Conservation (phyloP, 768 basidiomycete genomes). For the Fomitopsis serialis region DNA sequence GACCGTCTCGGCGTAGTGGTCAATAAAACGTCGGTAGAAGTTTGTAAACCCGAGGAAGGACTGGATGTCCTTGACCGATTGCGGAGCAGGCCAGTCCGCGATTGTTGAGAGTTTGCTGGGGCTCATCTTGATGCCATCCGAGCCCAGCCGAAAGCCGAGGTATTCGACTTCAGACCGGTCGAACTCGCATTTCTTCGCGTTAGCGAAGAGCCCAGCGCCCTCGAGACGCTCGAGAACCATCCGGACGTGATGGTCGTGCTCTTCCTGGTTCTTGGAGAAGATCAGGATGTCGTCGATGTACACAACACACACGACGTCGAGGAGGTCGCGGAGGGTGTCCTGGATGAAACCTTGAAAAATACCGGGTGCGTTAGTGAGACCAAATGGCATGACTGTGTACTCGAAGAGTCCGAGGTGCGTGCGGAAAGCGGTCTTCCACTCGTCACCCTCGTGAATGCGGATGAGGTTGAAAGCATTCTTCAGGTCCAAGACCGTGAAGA, state of each 20-base stretch:
- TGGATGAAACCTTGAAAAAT: conserved; percentile 15
- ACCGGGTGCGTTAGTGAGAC: conserved; percentile 18
- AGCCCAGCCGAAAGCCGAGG: conserved; percentile 33
- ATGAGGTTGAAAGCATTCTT: conserved; percentile 35
- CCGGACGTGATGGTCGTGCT: conserved; percentile 13
- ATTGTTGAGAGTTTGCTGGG: conserved; percentile 32
- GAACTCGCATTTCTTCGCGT: conserved; percentile 30
- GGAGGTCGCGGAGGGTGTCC: conserved; percentile 8
- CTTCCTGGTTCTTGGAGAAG: conserved; percentile 13
- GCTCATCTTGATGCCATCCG: conserved; percentile 31
- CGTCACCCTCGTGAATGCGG: conserved; percentile 28
- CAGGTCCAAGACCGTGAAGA: conserved; percentile 36
- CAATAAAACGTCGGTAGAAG: conserved; percentile 29
- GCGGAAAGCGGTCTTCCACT: conserved; percentile 35
- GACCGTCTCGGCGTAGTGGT: conserved; percentile 21
- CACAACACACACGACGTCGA: conserved; percentile 18
- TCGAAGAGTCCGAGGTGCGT: conserved; percentile 31
- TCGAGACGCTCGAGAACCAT: conserved; percentile 20
- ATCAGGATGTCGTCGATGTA: conserved; percentile 17
- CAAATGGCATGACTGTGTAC: conserved; percentile 30
- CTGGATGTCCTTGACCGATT: conserved; percentile 22
- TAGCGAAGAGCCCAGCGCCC: conserved; percentile 23
- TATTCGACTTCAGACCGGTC: conserved; percentile 32
- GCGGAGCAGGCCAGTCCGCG: conserved; percentile 24
- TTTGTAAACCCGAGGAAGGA: conserved; percentile 27